Base-by-base conservation (phyloP, 2,329 filamentous ascomycete species). In the Exophiala xenobiotica region DNA sequence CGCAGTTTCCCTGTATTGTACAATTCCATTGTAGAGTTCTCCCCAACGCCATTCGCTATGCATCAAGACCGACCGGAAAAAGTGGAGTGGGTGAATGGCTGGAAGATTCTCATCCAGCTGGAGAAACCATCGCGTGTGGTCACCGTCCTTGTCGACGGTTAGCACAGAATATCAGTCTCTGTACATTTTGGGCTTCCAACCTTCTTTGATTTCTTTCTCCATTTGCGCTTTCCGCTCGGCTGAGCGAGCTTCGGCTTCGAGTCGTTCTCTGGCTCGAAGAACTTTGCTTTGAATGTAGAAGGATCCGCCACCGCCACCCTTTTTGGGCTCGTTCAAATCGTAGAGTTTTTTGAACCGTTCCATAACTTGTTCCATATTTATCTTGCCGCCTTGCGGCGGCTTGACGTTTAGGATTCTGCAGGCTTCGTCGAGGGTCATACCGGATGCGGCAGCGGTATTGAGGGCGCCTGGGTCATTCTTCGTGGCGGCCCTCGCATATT, bases 271-370 rank as follows among this genome's bases (percentile, higher is more conserved):
- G 52, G 93, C 93, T 57, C 93, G 80, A 62, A 97, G 74, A 49
- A 99, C 83, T 75, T 99, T 99, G 78, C 92, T 97, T 74, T 99
- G 93, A 42, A 99, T 78, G 72, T 99, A 99, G 73, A 99, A 99
- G 65, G 90, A 96, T 46, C 93, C 93, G 23, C 55, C 55, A 16
- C 55, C 55, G 16, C 55, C 55, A 27, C 93, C 93, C 67, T 96
- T 96, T 71, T 95, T 80, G 8, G 93, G 92, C 60, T 99, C 88
- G 74, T 99, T 99, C 63, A 82, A 76, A 71, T 99, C 93, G 68
- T 96, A 99, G 41, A 99, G 76, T 59, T 86, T 84, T 81, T 97
- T 97, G 79, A 97, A 99, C 47, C 90, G 81, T 62, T 87, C 83
- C 72, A 87, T 85, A 49, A 96, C 84, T 60, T 86, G 79, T 63